A percentile compares a stretch with the other conserved stretches of the same genome.
Conservation (phyloP, 306 rosid species). For the Corylus heterophylla region DNA sequence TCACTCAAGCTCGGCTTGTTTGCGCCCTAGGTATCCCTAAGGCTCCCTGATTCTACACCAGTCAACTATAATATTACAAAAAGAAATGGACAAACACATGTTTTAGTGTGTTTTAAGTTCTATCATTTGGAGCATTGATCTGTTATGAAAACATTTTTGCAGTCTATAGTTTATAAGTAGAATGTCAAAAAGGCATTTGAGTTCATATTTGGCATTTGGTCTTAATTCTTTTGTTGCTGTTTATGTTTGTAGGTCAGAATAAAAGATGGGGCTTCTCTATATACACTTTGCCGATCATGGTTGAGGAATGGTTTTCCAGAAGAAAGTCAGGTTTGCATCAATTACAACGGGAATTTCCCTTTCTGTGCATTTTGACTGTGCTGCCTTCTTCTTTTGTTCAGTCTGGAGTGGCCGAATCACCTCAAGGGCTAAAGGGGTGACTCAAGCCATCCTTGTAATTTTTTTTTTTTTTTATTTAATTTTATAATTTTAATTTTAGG, state of each 20-base stretch:
- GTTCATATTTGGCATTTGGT: slow-evolving; percentile 16
- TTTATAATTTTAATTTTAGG: too few relatives aligned
- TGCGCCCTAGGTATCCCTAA: not conserved
- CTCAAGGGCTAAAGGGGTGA: too few relatives aligned
- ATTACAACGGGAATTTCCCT: not conserved
- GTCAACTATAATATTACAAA: not conserved
- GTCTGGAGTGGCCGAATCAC: too few relatives aligned
- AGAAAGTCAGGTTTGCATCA: slow-evolving; percentile 62
- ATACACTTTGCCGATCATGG: slow-evolving; percentile 90
- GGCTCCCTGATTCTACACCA: not conserved
- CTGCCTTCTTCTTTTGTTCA: not conserved
- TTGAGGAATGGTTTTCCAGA: slow-evolving; percentile 69
- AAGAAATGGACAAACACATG: not conserved
- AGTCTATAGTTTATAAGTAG: not conserved
- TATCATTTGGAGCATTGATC: not conserved
- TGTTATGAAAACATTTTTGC: not conserved
- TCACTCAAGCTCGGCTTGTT: too few relatives aligned
- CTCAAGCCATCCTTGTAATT: too few relatives aligned
- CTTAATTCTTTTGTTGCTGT: slow-evolving; percentile 15
- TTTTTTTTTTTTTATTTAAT: too few relatives aligned
- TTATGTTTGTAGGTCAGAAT: slow-evolving; percentile 63
- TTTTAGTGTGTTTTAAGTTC: not conserved
- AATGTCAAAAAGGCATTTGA: not conserved
- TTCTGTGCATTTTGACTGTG: slow-evolving; percentile 15
- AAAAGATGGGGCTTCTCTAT: slow-evolving; percentile 74